Evolutionary conservation across 768 basidiomycete genomes (phyloP), one percentile per base, ranked within the genome.

Genomic region (Lyophyllum atratum): DNA sequence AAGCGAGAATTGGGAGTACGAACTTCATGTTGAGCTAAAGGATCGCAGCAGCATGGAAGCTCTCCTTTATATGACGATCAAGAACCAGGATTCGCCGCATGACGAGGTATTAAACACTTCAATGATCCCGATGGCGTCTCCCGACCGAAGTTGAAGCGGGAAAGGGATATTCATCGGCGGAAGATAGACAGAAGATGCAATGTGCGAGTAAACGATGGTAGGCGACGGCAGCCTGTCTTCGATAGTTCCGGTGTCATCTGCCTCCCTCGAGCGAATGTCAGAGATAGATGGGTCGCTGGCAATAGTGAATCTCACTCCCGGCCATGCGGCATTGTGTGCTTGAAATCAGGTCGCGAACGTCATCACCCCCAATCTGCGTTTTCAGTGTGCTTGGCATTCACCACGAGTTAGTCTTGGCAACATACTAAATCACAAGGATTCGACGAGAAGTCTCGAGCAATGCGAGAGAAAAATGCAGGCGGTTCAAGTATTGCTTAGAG

Each of bases 1-100:
- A 68, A 50, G 71, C 68, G 54, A 79, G 69, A 43, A 73, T 52
- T 40, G 72, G 64, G 52, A 75, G 60, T 19, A 67, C 60, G 17
- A 72, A 50, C 67, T 76, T 77, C 76, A 78, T 79, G 33, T 28
- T 40, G 24, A 34, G 15, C 26, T 58, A 22, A 24, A 7, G 19
- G 28, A 56, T 14, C 28, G 1, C 17, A 40, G 21, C 11, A 26
- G 39, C 7, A n/a, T 22, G 19, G 12, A 22, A 31, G 24, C 34
- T 19, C 24, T 24, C 52, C 31, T 56, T 58, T 48, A 53, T 53
- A 48, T 6, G 26, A 15, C 24, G 8, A 26, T 25, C 51, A 29
- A 49, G 8, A 26, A 34, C 49, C 43, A 1, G 25, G 19, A 22
- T 31, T 39, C 46, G 33, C 14, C 43, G 4, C 48, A 39, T 28